Evolutionary conservation across 2,329 filamentous ascomycete species (phyloP).

Genomic region (Fonsecaea erecta): DNA sequence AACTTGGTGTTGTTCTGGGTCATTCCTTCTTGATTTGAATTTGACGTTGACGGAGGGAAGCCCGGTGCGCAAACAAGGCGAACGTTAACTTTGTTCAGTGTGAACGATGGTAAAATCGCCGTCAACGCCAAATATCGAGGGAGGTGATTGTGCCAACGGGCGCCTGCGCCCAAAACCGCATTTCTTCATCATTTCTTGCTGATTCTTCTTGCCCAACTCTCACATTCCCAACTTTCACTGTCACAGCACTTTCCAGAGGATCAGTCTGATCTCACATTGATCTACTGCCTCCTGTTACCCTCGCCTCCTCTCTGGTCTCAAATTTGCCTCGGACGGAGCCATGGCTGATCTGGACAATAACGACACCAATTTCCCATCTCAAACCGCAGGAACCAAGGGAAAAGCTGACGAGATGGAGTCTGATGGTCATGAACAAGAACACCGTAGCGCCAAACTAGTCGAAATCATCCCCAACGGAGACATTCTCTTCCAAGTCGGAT

Average conservation of each 20-base stretch:
- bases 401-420: not conserved
- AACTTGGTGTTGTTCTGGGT: too few relatives aligned
- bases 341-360: not conserved
- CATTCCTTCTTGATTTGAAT: too few relatives aligned
- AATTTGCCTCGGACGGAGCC: not conserved
- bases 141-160: too few relatives aligned
- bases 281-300: not conserved
- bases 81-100: too few relatives aligned
- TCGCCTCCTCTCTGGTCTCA: not conserved
- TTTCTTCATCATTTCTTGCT: not conserved
- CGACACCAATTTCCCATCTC: not conserved
- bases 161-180: too few relatives aligned
- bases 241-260: not conserved
- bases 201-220: not conserved
- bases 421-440: not conserved
- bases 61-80: too few relatives aligned
- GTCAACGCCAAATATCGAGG: too few relatives aligned
- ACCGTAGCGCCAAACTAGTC: not conserved
- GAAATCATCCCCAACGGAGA: not conserved
- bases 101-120: too few relatives aligned
- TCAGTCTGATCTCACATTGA: not conserved
- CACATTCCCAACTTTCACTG: not conserved
- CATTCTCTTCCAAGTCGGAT: slow-evolving; percentile 1
- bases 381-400: not conserved
- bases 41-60: too few relatives aligned